Conservation (phyloP, 1,139 yeast species). For the Blastobotrys elegans region DNA sequence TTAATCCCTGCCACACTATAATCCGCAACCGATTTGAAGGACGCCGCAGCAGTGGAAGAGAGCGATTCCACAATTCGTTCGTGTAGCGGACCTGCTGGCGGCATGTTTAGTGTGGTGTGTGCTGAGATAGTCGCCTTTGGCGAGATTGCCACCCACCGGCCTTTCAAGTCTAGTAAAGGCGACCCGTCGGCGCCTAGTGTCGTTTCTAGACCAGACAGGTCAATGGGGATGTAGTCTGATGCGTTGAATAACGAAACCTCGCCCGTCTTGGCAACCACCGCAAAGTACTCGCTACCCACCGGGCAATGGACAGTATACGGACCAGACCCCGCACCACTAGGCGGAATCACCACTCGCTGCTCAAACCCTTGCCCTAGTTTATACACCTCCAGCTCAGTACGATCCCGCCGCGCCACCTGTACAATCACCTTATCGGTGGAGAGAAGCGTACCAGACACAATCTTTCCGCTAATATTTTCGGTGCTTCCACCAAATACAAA, state of each 20-base stretch:
- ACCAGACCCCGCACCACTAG: constrained; percentile 25
- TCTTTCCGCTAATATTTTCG: constrained; percentile 21
- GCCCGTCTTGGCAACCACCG: constrained; percentile 21
- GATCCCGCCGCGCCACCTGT: constrained; percentile 20
- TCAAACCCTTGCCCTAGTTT: constrained; percentile 14
- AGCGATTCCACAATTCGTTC: constrained; percentile 28
- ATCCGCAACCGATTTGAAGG: constrained; percentile 28
- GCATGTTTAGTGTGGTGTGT: constrained; percentile 27
- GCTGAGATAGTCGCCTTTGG: constrained; percentile 16
- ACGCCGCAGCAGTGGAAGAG: constrained; percentile 29
- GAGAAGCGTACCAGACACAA: constrained; percentile 16
- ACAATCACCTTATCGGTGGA: constrained; percentile 16
- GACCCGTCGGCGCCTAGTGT: constrained; percentile 19
- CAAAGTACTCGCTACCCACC: constrained; percentile 15
- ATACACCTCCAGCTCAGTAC: constrained; percentile 22
- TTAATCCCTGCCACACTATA: constrained; percentile 30
- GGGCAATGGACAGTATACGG: constrained; percentile 21
- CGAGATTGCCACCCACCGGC: constrained; percentile 27
- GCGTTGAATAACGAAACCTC: constrained; percentile 21
- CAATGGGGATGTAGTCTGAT: constrained; percentile 18
- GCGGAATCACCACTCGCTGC: constrained; percentile 24
- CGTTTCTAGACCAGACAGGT: constrained; percentile 25
- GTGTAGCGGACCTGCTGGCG: constrained; percentile 29
- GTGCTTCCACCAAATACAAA: constrained; percentile 23
- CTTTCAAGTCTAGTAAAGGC: constrained; percentile 27